These are phyloP conservation scores for Rhizopogon roseolus DNA, from an alignment of 768 basidiomycete genomes.

Conservation along the genomic window DNA sequence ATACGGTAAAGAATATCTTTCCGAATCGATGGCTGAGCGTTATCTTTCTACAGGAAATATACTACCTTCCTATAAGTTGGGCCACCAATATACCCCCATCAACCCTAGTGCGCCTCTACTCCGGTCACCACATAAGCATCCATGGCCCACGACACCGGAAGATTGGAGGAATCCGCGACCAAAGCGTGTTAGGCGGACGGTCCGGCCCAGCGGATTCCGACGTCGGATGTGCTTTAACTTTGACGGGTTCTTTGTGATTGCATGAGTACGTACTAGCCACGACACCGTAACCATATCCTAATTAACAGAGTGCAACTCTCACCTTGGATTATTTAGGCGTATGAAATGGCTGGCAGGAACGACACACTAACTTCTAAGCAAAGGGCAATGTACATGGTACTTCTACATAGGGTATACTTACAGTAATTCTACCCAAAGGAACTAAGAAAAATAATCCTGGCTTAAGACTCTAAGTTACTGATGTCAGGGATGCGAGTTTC, in stretches of 20 bases:
- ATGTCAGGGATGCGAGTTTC: neutral
- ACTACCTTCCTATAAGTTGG: slow-evolving; percentile 24
- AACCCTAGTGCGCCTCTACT: too few species aligned
- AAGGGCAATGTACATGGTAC: too few species aligned
- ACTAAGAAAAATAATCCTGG: too few species aligned
- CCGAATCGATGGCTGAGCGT: neutral
- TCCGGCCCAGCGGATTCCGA: slow-evolving; percentile 4
- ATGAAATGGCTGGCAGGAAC: too few species aligned
- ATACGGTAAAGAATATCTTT: neutral
- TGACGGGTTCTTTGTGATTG: neutral
- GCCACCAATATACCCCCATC: slow-evolving; percentile 4
- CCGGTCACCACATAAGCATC: too few species aligned
- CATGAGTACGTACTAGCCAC: neutral
- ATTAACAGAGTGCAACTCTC: too few species aligned
- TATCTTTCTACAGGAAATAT: slow-evolving; percentile 14
- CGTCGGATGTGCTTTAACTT: neutral
- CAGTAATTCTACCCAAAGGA: too few species aligned
- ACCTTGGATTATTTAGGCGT: too few species aligned
- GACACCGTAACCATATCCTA: too few species aligned
- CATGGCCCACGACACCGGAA: too few species aligned
- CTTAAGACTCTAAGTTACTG: too few species aligned
- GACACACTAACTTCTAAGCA: too few species aligned
- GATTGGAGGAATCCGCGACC: slow-evolving; percentile 16
- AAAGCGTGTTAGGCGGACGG: slow-evolving; percentile 11
- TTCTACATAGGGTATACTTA: neutral